Base-by-base conservation (phyloP, 176 grass and related monocot species). In the Lolium perenne region DNA sequence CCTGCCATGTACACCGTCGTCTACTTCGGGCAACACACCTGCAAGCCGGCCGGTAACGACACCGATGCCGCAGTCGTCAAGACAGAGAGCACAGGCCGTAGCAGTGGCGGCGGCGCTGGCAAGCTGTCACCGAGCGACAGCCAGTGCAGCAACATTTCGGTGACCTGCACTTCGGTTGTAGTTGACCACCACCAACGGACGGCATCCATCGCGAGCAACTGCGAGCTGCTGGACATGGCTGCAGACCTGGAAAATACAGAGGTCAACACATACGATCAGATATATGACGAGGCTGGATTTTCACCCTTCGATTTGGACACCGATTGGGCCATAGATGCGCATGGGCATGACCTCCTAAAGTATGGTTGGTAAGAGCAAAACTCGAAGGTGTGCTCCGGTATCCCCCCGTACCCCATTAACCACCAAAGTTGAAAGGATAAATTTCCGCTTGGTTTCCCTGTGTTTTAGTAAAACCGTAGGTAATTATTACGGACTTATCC, bases 21-120 rank as follows among this genome's bases (percentile, higher is more conserved):
- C 41, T 93, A 93, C 75, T 45, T 50, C 32, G 60, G 64, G 26
- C 81, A 63, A 13, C 92, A 93, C 80, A 86, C 78, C 50, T 93
- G 92, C 78, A 59, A 90, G 35, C 60, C 53, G 21, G 21, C 62
- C 5, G 4, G 62, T 65, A 32, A 9, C 12, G 47, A 12, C 0
- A 23, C 55, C 3, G 38, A 53, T 32, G 17, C 26, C 0, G 38
- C 18, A 43, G 51, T 50, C 10, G 53, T 56, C 13, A 71, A 86
- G 40, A 50, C 71, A n/a, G 55, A 22, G 18, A 77, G 22, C 81
- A 46, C 21, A 14, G 23, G 68, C 10, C 38, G 21, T n/a, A 46
- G 8, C 65, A 32, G 66, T 38, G 38, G 13, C 13, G 53, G 50
- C 66, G 10, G 17, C 23, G 25, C 22, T 6, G 46, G 13, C 45